Base-by-base conservation (phyloP, 2,329 filamentous ascomycete genomes). In the Paraconiothyrium brasiliense region DNA sequence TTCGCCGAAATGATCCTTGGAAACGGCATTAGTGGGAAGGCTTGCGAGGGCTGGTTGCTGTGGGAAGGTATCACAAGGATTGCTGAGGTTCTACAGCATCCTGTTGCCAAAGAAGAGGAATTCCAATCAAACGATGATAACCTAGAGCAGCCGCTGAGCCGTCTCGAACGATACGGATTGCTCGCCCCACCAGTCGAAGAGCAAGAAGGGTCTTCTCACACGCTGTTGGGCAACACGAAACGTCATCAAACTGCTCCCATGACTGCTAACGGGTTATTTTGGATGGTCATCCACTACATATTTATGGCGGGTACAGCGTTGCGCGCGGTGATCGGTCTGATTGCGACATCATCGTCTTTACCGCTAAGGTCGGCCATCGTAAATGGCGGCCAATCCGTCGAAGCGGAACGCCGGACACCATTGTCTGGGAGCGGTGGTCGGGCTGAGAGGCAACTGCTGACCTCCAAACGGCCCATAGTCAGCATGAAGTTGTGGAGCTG, bases 1-100 rank as follows among this genome's bases (percentile, higher is more conserved):
- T 85, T 98, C 64, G 92, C 93, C 7, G 93, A 97, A 79, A 89
- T 97, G 76, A 92, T 98, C 64, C 84, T 99, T 66, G 92, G 92
- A 64, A 93, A 92, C 69, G 86, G 91, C 60, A 84, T 97, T 70
- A 89, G 89, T 71, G 91, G 90, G 71, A 96, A 91, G 76, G 85
- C 91, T 44, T 93, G 91, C 68, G 90, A 98, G 79, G 92, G 92
- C 27, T 96, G 92, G 92, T 86, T 97, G 72, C 79, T 98, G 67
- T 97, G 91, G 87, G 93, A 97, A 76, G 86, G 88, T 60, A 86
- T 97, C 63, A 90, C 89, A 68, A 96, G 94, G 74, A 79, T 90
- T 63, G 85, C 87, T 62, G 83, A 84, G 63, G 76, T 81, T 51
- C 72, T 85, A 73, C 76, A 76, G 64, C 72, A 69, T 46, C 64